A percentile compares a stretch with the other conserved stretches of the same genome.
These are phyloP conservation scores for Verticillium longisporum DNA, from an alignment of 2,329 filamentous ascomycete genomes.

Conservation along the genomic window DNA sequence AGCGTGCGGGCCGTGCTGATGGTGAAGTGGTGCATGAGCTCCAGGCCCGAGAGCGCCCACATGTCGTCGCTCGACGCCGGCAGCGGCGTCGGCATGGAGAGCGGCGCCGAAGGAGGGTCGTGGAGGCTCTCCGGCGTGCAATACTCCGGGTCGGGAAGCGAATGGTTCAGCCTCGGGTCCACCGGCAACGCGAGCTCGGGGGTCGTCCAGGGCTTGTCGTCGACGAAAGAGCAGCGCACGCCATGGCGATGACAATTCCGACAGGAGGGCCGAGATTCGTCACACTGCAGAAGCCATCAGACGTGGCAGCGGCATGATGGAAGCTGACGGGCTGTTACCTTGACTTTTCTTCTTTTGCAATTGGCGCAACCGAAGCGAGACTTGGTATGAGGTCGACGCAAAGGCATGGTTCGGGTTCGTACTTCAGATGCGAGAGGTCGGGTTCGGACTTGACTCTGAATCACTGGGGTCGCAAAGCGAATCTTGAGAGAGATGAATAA, in stretches of 20 bases:
- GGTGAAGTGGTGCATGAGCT: slow-evolving; percentile 22
- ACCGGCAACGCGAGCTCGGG: neutral
- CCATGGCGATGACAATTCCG: slow-evolving; percentile 21
- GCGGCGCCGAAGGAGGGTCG: neutral
- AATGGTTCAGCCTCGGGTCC: neutral
- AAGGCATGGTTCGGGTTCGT: slow-evolving; percentile 42
- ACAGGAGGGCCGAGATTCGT: slow-evolving; percentile 20
- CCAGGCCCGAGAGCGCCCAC: slow-evolving; percentile 5
- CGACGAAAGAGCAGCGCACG: slow-evolving; percentile 30
- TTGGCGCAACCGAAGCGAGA: neutral
- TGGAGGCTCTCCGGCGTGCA: neutral
- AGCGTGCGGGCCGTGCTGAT: slow-evolving; percentile 16
- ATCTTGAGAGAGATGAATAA: neutral
- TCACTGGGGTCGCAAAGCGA: neutral
- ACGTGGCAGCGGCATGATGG: neutral
- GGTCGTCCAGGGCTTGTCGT: slow-evolving; percentile 10
- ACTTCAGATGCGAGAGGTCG: too few species aligned
- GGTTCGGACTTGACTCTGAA: neutral
- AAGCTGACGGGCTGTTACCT: neutral
- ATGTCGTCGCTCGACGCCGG: neutral
- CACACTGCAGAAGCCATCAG: slow-evolving; percentile 7
- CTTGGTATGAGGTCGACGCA: slow-evolving; percentile 41
- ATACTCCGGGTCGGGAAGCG: neutral
- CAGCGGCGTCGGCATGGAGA: neutral
- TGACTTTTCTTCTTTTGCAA: slow-evolving; percentile 1